phyloP scores from a whole-genome alignment of 257 asterid genomes.

The Solanum piurae region DNA sequence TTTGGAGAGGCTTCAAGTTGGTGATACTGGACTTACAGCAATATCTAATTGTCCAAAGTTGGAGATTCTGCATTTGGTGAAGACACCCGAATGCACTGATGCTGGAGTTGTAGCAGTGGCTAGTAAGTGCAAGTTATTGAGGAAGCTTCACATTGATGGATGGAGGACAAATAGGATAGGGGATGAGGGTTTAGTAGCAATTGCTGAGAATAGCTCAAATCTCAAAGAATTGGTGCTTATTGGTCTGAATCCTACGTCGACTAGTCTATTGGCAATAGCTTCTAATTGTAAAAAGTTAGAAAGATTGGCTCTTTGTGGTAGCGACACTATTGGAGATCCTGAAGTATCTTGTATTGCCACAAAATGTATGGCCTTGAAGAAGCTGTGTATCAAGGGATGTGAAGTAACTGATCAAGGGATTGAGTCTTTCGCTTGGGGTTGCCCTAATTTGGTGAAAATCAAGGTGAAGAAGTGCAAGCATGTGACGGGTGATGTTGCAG shows the following conservation, averaged over 20 bases:
- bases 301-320: constrained; percentile 81
- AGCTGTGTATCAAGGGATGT: constrained; percentile 82
- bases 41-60: constrained; percentile 41
- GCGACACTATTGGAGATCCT: constrained; percentile 76
- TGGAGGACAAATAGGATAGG: constrained; percentile 88
- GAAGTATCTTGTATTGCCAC: constrained; percentile 65
- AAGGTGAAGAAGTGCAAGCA: constrained; percentile 79
- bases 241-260: constrained; percentile 62
- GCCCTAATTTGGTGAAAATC: constrained; percentile 81
- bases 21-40: constrained; percentile 54
- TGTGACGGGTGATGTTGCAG: constrained; percentile 51
- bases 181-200: constrained; percentile 54
- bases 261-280: constrained; percentile 52
- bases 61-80: constrained; percentile 72
- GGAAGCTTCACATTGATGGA: constrained; percentile 90
- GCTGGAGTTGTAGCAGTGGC: constrained; percentile 60
- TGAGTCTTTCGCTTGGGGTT: constrained; percentile 65
- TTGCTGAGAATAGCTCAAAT: constrained; percentile 54
- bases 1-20: constrained; percentile 72
- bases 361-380: constrained; percentile 60
- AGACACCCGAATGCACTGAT: constrained; percentile 65
- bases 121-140: constrained; percentile 58
- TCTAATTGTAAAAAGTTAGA: constrained; percentile 65
- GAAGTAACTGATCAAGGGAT: constrained; percentile 68
- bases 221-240: constrained; percentile 76